Evolutionary conservation across 768 basidiomycete species (phyloP), one percentile per base, ranked within the genome.

Genomic region (Leccinum olivaceopallidum): DNA sequence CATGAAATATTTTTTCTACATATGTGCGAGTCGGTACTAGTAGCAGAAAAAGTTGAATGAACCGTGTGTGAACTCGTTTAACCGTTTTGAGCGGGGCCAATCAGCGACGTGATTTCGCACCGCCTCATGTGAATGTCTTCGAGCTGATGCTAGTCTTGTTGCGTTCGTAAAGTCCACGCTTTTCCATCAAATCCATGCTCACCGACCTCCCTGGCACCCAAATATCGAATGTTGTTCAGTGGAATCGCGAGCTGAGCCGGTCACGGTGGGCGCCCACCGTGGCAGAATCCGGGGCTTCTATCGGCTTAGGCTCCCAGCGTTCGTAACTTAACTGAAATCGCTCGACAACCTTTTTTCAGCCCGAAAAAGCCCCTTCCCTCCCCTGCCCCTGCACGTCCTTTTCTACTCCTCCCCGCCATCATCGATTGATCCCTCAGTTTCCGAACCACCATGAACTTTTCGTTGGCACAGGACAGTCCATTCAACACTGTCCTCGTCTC

Each of bases 281-380:
- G 72, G 73, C 68, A 75, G 65, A 73, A 73, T 69, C 69, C 60
- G 63, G 42, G 48, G 6, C 68, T 75, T 75, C 65, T 68, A 71
- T 71, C 62, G 73, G 69, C 69, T 56, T 62, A 56, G 49, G 56
- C 69, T 67, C 62, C 59, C 64, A 67, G 60, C 59, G 5, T 30
- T 26, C 44, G 54, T 48, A 59, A 42, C 54, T 62, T 48, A 59
- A 42, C 54, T 62, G 67, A 57, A 54, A 49, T 60, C 64, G 57
- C 52, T 28, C 52, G n/a, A 36, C 54, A 50, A 34, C 32, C 44
- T 51, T 65, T 55, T 63, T 57, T 26, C 57, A 60, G 20, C 63
- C 61, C 63, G 65, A 61, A 67, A 55, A 57, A 44, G 56, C 60
- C 39, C n/a, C 30, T 6, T 24, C 28, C 24, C 26, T 22, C 39